phyloP scores from a whole-genome alignment of 1,139 yeast species.

The Blastobotrys raffinosifermentans region DNA sequence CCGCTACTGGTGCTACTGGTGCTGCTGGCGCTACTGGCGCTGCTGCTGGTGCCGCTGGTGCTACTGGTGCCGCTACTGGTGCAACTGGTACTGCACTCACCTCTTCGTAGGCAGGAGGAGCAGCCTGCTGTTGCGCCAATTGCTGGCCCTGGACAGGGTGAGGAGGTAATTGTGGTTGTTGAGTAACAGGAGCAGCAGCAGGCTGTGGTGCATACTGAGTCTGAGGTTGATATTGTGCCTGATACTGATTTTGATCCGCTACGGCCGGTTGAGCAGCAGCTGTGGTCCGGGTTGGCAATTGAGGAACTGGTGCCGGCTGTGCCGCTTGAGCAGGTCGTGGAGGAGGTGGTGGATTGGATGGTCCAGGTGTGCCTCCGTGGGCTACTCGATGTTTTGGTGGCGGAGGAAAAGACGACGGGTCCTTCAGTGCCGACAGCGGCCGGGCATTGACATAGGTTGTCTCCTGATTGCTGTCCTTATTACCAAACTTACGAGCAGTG shows the following conservation, averaged over 20 bases:
- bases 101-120: constrained; percentile 3
- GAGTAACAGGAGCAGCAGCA: constrained; percentile 4
- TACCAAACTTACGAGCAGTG: constrained; percentile 1
- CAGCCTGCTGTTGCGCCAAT: constrained; percentile 8
- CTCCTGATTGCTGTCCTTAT: constrained; percentile 1
- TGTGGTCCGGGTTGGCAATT: constrained; percentile 1
- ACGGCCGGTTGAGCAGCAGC: constrained; percentile 8
- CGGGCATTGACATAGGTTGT: constrained; percentile 23
- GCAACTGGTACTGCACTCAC: constrained; percentile 5
- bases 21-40: constrained; percentile 3
- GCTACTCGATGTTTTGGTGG: constrained; percentile 43
- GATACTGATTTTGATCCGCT: constrained; percentile 8
- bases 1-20: constrained; percentile 10
- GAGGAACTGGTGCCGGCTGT: constrained; percentile 5
- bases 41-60: constrained; percentile 8
- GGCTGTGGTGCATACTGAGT: constrained; percentile 7
- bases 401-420: constrained; percentile 45
- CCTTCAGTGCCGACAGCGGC: constrained; percentile 33
- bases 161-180: constrained; percentile 7
- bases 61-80: constrained; percentile 9
- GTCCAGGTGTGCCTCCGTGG: constrained; percentile 33
- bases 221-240: constrained; percentile 8
- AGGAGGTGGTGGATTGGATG: constrained; percentile 11
- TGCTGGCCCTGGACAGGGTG: constrained; percentile 8
- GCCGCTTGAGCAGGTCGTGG: constrained; percentile 6